phyloP scores from a whole-genome alignment of 306 rosid species.

The Vigna hirtella region DNA sequence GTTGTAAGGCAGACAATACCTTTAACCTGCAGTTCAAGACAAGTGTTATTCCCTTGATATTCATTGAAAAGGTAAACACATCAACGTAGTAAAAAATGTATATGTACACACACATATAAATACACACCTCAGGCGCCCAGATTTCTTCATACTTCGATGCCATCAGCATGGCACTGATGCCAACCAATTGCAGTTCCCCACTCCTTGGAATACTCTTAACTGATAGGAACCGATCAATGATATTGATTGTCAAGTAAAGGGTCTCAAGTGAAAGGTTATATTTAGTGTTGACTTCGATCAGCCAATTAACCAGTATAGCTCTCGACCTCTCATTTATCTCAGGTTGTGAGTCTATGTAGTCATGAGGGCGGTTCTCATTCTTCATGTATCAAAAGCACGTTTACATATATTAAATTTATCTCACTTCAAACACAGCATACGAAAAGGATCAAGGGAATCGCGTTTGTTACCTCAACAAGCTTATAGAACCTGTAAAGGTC shows the following conservation, averaged over 20 bases:
- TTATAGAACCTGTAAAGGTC: constrained; percentile 85
- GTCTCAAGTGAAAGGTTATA: constrained; percentile 79
- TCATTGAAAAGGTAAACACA: no score
- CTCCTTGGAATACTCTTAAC: constrained; percentile 56
- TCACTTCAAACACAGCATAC: not conserved
- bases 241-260: constrained; percentile 76
- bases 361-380: constrained; percentile 74
- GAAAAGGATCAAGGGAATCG: not conserved
- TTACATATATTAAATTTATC: not conserved
- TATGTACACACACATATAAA: not conserved
- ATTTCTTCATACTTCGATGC: constrained; percentile 96
- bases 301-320: constrained; percentile 86
- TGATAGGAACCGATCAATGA: constrained; percentile 79
- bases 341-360: constrained; percentile 74
- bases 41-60: not conserved
- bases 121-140: constrained; percentile 80
- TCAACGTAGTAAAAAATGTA: not conserved
- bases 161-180: constrained; percentile 84
- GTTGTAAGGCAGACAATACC: constrained; percentile 80
- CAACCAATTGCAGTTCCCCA: constrained; percentile 78
- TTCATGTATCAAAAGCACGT: constrained; percentile 31
- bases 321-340: constrained; percentile 80
- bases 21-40: constrained; percentile 56
- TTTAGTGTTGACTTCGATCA: constrained; percentile 70
- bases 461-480: constrained; percentile 65